Conservation (phyloP, 106 monocot species). For the Iris macrosiphon region DNA sequence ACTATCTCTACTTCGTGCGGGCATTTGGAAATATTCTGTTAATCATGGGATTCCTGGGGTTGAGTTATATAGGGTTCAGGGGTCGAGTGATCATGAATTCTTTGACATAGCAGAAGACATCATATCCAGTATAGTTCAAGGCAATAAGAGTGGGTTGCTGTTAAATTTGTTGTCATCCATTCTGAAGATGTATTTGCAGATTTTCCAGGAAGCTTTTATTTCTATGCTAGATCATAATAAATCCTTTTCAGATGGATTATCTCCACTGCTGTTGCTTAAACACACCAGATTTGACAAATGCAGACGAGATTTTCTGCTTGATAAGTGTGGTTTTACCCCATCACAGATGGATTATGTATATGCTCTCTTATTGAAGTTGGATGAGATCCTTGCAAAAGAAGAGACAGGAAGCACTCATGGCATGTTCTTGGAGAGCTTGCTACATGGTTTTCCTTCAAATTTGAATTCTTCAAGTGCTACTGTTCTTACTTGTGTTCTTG, state of each 20-base stretch:
- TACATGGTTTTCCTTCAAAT: constrained; percentile 86
- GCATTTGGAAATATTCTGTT: constrained; percentile 27
- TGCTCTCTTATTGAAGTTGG: constrained; percentile 49
- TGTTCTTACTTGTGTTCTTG: constrained; percentile 67
- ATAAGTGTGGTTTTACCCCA: constrained; percentile 34
- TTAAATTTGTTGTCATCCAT: constrained; percentile 49
- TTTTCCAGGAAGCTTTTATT: constrained; percentile 57
- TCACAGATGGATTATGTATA: constrained; percentile 37
- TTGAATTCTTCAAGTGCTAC: constrained; percentile 37
- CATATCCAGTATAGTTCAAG: constrained; percentile 20
- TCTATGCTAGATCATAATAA: constrained; percentile 24
- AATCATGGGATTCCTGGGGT: constrained; percentile 17
- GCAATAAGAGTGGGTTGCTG: constrained; percentile 32
- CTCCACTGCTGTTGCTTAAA: constrained; percentile 59
- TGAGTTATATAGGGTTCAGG: constrained; percentile 12
- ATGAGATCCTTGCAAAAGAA: constrained; percentile 31
- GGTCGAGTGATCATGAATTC: constrained; percentile 12
- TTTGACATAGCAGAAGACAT: constrained; percentile 22
- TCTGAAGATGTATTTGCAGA: constrained; percentile 44
- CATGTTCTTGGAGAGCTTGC: constrained; percentile 29
- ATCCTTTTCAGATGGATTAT: constrained; percentile 25
- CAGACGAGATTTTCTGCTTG: constrained; percentile 43
- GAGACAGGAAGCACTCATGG: constrained; percentile 9
- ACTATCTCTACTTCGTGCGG: constrained; percentile 50
- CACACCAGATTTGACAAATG: constrained; percentile 42